Percentiles rank a stretch among this genome's conserved stretches.
Conservation (phyloP, 2,329 filamentous ascomycete genomes). For the Fusarium pilosicola region DNA sequence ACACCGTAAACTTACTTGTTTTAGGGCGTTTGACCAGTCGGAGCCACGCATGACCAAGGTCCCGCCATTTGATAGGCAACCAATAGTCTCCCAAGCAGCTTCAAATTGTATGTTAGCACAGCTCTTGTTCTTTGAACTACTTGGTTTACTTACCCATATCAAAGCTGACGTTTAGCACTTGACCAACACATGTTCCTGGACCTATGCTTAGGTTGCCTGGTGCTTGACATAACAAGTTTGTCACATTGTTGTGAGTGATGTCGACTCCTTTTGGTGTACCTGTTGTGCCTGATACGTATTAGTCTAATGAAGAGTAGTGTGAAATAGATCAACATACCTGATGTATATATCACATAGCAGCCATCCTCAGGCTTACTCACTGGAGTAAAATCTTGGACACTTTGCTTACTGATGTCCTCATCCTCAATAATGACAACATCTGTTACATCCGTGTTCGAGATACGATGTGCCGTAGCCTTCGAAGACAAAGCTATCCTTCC, state of each 20-base stretch:
- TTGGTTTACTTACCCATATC: conserved; percentile 63
- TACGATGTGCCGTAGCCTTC: conserved; percentile 46
- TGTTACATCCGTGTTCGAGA: conserved; percentile 26
- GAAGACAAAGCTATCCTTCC: conserved; percentile 59
- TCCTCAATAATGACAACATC: conserved; percentile 47
- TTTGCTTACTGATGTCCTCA: neutral
- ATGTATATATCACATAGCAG: conserved; percentile 66
- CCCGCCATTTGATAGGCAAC: conserved; percentile 65
- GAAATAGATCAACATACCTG: conserved; percentile 48
- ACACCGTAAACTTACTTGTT: conserved; percentile 48
- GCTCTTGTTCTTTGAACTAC: neutral
- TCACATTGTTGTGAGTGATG: conserved; percentile 64
- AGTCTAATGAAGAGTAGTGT: neutral
- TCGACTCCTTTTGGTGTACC: conserved; percentile 69
- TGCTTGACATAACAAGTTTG: conserved; percentile 61
- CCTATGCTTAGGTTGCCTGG: conserved; percentile 62
- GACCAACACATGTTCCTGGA: conserved; percentile 62
- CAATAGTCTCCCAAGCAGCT: conserved; percentile 70
- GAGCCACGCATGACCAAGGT: conserved; percentile 63
- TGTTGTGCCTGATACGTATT: conserved; percentile 55
- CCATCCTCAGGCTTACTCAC: conserved; percentile 44
- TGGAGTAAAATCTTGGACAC: neutral
- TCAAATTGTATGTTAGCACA: neutral
- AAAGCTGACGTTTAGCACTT: conserved; percentile 67
- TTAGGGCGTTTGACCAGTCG: conserved; percentile 58